Conservation (phyloP, 83 land plant species). For the Picea engelmannii region DNA sequence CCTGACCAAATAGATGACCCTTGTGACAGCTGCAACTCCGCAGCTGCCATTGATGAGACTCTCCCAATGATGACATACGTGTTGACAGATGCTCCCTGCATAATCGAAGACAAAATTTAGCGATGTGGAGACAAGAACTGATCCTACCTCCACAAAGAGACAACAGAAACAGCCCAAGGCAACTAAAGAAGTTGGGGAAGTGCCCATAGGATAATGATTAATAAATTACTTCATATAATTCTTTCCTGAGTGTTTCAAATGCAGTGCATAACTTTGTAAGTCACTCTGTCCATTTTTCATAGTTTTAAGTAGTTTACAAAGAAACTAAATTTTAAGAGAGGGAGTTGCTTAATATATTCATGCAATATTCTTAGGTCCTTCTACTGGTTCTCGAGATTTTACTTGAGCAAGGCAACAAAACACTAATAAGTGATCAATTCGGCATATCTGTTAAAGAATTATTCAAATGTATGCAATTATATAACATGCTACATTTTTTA, state of each 20-base stretch:
- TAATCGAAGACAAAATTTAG: background rate
- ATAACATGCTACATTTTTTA: background rate
- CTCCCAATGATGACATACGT: conserved; percentile 69
- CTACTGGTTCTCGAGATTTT: background rate
- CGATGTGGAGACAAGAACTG: background rate
- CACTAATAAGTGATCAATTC: background rate
- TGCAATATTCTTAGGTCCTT: background rate
- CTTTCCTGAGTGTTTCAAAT: background rate
- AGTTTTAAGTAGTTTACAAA: background rate
- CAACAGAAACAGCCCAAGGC: background rate
- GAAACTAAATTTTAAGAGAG: background rate
- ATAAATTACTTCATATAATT: background rate
- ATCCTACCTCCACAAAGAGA: background rate
- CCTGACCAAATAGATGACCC: conserved; percentile 24
- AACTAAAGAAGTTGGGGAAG: background rate
- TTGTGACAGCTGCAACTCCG: conserved; percentile 41
- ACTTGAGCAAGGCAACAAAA: background rate
- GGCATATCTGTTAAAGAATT: background rate
- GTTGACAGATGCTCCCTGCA: conserved; percentile 68
- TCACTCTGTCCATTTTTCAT: background rate
- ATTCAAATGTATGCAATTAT: background rate
- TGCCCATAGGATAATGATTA: background rate
- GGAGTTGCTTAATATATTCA: background rate
- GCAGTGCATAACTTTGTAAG: background rate
- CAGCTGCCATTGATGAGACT: conserved; percentile 63